Evolutionary conservation across 2,329 filamentous ascomycete genomes (phyloP).

Genomic region (Penicillium sp.): DNA sequence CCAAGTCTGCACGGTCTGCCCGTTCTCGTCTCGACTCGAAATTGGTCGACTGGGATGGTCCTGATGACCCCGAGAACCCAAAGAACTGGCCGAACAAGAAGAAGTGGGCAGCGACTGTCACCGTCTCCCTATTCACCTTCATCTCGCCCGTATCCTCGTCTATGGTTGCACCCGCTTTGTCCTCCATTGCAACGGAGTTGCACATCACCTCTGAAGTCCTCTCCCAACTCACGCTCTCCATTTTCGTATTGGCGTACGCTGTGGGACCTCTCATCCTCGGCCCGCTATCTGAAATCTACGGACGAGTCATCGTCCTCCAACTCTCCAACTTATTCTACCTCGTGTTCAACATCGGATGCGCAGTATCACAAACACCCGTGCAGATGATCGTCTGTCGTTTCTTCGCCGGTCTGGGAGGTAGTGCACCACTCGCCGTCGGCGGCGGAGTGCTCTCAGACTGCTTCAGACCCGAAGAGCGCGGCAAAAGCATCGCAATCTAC

Average conservation of each 20-base stretch:
- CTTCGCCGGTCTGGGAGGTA: conserved; percentile 56
- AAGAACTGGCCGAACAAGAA: conserved; percentile 53
- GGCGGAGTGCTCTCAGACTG: conserved; percentile 54
- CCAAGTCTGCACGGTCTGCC: conserved; percentile 20
- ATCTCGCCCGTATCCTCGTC: conserved; percentile 61
- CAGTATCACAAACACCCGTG: conserved; percentile 49
- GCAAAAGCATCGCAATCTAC: conserved; percentile 60
- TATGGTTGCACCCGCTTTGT: conserved; percentile 54
- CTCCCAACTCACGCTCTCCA: conserved; percentile 49
- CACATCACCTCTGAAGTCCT: conserved; percentile 47
- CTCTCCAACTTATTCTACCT: conserved; percentile 53
- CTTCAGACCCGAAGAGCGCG: conserved; percentile 59
- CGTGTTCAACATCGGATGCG: conserved; percentile 58
- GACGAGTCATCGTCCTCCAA: conserved; percentile 53
- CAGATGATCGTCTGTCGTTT: conserved; percentile 58
- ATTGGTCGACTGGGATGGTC: conserved; percentile 47
- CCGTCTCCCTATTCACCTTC: conserved; percentile 56
- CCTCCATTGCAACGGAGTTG: conserved; percentile 52
- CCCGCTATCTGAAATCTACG: conserved; percentile 54
- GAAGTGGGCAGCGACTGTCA: conserved; percentile 56
- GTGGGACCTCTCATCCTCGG: conserved; percentile 51
- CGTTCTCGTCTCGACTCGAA: conserved; percentile 21
- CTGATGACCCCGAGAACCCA: conserved; percentile 47
- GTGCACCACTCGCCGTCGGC: conserved; percentile 51
- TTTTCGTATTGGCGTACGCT: conserved; percentile 54